Evolutionary conservation across 2,329 filamentous ascomycete genomes (phyloP), one percentile per base, ranked within the genome.

Genomic region (Epicoccum sorghinum): DNA sequence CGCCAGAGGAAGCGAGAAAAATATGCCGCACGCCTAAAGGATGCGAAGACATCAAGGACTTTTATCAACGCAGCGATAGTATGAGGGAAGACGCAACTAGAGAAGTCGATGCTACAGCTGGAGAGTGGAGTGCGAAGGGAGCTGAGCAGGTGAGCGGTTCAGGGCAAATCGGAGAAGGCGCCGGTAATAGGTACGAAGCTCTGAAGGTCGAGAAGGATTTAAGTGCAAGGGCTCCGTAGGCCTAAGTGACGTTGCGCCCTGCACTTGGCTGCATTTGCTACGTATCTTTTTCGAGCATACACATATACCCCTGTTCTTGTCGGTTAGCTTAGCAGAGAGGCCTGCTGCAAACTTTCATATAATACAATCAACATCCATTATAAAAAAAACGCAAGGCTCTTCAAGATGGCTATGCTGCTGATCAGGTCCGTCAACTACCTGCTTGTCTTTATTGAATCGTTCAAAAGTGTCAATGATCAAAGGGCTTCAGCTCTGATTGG

Each of bases 11-110:
- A 79, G 86, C 77, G 32, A 85, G 85, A 47, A 78, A 79, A 9
- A 49, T 75, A 22, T 93, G 89, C 67, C 81, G 86, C 24, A 79
- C 85, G 8, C 90, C 91, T 0, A 79, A 73, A 41, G 86, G 86
- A 0, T 91, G 89, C 61, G 84, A 86, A 60, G 75, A 78, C 2
- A 57, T 76, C 13, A 23, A 39, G 3, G 63, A 66, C 3, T 73
- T 70, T 25, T 73, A 72, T 39, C 35, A 58, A 8, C 52, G 58
- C 23, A 61, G 52, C 14, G 36, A 57, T 8, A 47, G 36, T 13
- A 25, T 60, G 22, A 57, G 62, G 22, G 62, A 67, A 33, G 60
- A 36, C 6, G 60, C 60, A 14, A 62, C 49, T 2, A 65, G 64
- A 14, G 61, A 60, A 12, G 44, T 74, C 0, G 71, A 73, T 48